Evolutionary conservation across 2,329 filamentous ascomycete genomes (phyloP).

Genomic region (Niveomyces coronatus): DNA sequence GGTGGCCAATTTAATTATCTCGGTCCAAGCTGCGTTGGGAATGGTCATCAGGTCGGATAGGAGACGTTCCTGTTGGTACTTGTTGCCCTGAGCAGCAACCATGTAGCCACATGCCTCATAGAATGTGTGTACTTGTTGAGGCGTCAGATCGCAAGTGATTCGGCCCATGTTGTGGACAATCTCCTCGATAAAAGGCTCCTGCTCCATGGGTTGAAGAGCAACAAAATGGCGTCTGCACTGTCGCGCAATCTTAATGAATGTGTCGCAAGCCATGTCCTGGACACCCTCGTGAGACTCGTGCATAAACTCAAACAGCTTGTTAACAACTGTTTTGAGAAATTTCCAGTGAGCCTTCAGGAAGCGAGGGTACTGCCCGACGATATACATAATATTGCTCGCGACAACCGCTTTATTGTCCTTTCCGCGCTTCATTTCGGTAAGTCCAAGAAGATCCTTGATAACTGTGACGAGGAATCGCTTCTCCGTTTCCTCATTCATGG

Average conservation of each 20-base stretch:
- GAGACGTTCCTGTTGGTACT: conserved; percentile 82
- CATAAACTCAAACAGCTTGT: conserved; percentile 99
- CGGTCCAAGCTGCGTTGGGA: conserved; percentile 90
- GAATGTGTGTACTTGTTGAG: conserved; percentile 96
- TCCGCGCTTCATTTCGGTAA: conserved; percentile 98
- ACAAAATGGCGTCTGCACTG: conserved; percentile 98
- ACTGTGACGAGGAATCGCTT: conserved; percentile 97
- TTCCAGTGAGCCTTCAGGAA: conserved; percentile 99
- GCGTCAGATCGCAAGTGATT: conserved; percentile 89
- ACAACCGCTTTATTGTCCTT: conserved; percentile 99
- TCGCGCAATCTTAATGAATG: conserved; percentile 98
- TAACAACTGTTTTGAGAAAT: conserved; percentile 98
- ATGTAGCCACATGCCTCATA: conserved; percentile 99
- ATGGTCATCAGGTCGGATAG: conserved; percentile 88
- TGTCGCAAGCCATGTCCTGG: conserved; percentile 99
- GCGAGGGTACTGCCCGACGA: conserved; percentile 95
- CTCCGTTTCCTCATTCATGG: conserved; percentile 99
- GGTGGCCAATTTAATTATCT: conserved; percentile 82
- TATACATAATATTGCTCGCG: conserved; percentile 99
- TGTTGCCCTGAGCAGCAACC: conserved; percentile 96
- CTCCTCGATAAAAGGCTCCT: conserved; percentile 95
- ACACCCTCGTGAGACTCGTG: conserved; percentile 98
- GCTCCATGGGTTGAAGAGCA: conserved; percentile 86
- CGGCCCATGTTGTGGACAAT: conserved; percentile 93
- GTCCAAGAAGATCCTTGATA: conserved; percentile 91